Conservation (phyloP, 2,329 filamentous ascomycete species). For the Trichoderma aggressivum region DNA sequence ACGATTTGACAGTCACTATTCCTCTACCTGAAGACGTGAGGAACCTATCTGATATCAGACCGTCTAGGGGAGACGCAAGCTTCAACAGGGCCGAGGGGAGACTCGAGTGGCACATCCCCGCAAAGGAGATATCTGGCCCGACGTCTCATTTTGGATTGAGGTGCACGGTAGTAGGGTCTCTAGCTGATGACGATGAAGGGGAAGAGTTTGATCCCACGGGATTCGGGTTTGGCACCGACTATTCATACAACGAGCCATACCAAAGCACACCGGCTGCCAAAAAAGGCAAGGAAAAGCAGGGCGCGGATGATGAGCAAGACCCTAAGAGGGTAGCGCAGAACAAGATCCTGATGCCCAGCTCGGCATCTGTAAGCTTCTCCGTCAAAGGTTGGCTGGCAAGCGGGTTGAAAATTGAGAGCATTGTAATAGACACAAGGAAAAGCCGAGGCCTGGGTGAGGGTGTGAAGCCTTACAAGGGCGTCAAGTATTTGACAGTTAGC, state of each 20-base stretch:
- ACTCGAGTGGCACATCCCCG: slow-evolving; percentile 79
- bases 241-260: slow-evolving; percentile 55
- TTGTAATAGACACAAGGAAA: slow-evolving; percentile 69
- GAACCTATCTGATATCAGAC: slow-evolving; percentile 77
- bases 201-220: slow-evolving; percentile 49
- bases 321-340: slow-evolving; percentile 62
- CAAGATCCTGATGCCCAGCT: slow-evolving; percentile 75
- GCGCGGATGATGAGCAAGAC: slow-evolving; percentile 43
- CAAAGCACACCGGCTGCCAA: slow-evolving; percentile 43
- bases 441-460: slow-evolving; percentile 82
- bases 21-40: slow-evolving; percentile 76
- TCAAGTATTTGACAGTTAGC: slow-evolving; percentile 87
- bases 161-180: slow-evolving; percentile 71
- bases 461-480: slow-evolving; percentile 94
- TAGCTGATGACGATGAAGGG: slow-evolving; percentile 48
- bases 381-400: slow-evolving; percentile 68
- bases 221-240: slow-evolving; percentile 50
- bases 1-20: slow-evolving; percentile 74
- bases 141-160: slow-evolving; percentile 69
- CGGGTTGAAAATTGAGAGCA: slow-evolving; percentile 64
- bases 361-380: slow-evolving; percentile 68
- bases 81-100: slow-evolving; percentile 70
- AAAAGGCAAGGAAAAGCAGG: slow-evolving; percentile 32
- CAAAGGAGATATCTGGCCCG: slow-evolving; percentile 69
- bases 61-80: slow-evolving; percentile 77